Base-by-base conservation (phyloP, 345 rosid genomes). In the Crucihimalaya himalaica region DNA sequence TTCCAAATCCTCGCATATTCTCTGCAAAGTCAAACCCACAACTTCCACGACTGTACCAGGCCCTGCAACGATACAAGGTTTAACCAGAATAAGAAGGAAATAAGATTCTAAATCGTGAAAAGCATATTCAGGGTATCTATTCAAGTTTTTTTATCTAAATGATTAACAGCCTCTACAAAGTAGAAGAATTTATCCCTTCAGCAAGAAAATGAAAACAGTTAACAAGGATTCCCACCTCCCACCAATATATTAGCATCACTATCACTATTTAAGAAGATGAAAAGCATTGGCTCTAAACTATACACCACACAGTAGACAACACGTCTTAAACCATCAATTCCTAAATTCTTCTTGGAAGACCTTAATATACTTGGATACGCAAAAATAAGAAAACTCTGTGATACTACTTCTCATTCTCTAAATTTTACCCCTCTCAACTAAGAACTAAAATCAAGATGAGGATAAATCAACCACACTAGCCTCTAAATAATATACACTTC, bases 1-100 rank as follows among this genome's bases (percentile, higher is more conserved):
- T 66, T 84, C 88, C 54, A 87, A 76, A 78, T 82, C 86, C 70
- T 83, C 85, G 56, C 88, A 83, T 71, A 87, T 53, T 76, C 96
- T 88, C 69, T 73, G 66, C 56, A 88, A 87, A 67, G 87, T 52
- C 42, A 80, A 28, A 69, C 56, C 71, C 70, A 86, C 79, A 79
- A 92, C 96, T 70, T 86, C 92, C 74, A 85, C 80, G 59, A 87
- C 82, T 70, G 83, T 66, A 68, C 71, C 81, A 58, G 87, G 27
- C 72, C 84, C 97, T 94, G 85, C 70, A 79, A 54, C 9, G 16
- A 48, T 18, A 57, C 60, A 73, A 47, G 54, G 63, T 66, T 70
- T 40, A 73, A 68, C 23, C 37, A 65, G 40, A 47, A 13, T 66
- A 51, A 78, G 60, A 68, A 28, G 54, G 14, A 62, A 39, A 37